These are phyloP conservation scores for Candida tropicalis DNA, from an alignment of 1,139 yeast species.

Conservation along the genomic window DNA sequence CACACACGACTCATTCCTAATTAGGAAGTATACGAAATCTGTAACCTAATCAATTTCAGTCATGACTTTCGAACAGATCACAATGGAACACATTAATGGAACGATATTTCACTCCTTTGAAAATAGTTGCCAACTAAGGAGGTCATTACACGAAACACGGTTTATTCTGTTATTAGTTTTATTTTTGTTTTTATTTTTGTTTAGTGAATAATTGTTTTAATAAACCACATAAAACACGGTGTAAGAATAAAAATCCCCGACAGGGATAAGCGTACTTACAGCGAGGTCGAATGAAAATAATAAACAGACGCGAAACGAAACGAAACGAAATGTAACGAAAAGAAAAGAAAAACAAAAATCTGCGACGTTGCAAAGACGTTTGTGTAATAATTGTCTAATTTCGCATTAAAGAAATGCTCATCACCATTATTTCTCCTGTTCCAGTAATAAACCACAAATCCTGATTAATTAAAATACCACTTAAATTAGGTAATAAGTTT, in stretches of 20 bases:
- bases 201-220: too few species aligned
- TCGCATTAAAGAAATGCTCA: neutral
- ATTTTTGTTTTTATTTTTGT: too few species aligned
- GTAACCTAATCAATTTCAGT: neutral
- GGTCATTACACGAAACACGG: neutral
- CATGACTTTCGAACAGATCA: neutral
- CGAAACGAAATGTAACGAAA: neutral
- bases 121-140: neutral
- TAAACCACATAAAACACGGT: too few species aligned
- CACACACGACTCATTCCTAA: neutral
- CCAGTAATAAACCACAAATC: conserved; percentile 2
- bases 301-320: neutral
- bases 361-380: too few species aligned
- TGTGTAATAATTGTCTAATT: neutral
- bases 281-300: too few species aligned
- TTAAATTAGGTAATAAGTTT: neutral
- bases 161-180: too few species aligned
- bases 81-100: too few species aligned
- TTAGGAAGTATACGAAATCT: conserved; percentile 1
- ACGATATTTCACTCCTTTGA: neutral
- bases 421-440: conserved; percentile 1
- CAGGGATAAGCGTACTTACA: too few species aligned
- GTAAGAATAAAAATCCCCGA: neutral
- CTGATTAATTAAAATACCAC: too few species aligned
- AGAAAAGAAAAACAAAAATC: neutral